These are phyloP conservation scores for Pyrus hybrid DNA, from an alignment of 331 rosid genomes.

Conservation along the genomic window DNA sequence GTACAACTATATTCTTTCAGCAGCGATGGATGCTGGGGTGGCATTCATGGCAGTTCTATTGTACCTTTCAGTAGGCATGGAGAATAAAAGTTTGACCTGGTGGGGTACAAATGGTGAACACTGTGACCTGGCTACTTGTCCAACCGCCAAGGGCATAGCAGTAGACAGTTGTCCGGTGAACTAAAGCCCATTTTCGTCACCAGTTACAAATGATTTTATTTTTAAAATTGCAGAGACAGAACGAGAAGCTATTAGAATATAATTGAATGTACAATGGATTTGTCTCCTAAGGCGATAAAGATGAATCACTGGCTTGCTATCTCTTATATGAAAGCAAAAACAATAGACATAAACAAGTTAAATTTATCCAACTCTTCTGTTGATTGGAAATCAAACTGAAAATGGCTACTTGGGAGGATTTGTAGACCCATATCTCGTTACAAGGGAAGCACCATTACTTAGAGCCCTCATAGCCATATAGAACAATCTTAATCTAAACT, in stretches of 20 bases:
- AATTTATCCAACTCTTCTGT: neutral
- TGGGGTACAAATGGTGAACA: conserved; percentile 72
- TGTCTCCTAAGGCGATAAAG: neutral
- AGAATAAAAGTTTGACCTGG: conserved; percentile 40
- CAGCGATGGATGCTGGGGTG: conserved; percentile 74
- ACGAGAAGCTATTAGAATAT: neutral
- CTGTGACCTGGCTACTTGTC: conserved; percentile 56
- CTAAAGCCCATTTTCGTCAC: neutral
- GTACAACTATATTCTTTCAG: conserved; percentile 75
- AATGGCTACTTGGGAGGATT: neutral
- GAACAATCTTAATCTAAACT: neutral
- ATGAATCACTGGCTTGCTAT: neutral
- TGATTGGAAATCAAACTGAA: neutral
- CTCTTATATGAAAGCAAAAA: neutral
- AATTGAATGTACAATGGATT: neutral
- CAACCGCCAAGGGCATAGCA: conserved; percentile 16
- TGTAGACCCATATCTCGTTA: neutral
- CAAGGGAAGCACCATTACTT: neutral
- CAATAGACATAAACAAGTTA: neutral
- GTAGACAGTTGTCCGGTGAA: conserved; percentile 38
- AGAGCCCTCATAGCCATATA: neutral
- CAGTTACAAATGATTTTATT: neutral
- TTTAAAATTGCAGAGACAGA: neutral
- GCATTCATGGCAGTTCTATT: conserved; percentile 67
- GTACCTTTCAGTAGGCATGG: conserved; percentile 50